Evolutionary conservation across 176 grass and related monocot genomes (phyloP), one percentile per base, ranked within the genome.

Genomic region (Calamus simplicifolius): DNA sequence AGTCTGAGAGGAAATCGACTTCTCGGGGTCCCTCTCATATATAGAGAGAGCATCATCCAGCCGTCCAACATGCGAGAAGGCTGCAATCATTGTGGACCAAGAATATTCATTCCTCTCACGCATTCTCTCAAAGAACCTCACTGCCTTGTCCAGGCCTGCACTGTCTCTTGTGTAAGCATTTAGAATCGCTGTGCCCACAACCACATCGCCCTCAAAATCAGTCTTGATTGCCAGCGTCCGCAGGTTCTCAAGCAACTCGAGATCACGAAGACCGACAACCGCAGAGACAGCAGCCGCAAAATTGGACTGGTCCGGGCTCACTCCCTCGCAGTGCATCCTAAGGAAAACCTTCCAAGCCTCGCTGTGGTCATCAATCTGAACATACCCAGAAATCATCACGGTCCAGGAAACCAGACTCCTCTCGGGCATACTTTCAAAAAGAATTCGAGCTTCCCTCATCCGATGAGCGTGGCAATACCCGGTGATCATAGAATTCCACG

Each of bases 361-460:
- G n/a, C 18, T 6, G 35, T 80, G 70, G 48, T 80, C 61, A 54
- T 81, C 77, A 29, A 69, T 74, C 63, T 71, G 77, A 68, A 64
- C 54, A 59, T 88, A 93, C 52, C 84, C 89, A 87, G 80, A 83
- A 56, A 93, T 84, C 74, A 89, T 78, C 27, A 85, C 62, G 0
- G 77, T 81, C 77, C 86, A 85, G 27, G 81, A 81, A 52, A 89
- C 70, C 74, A 72, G 55, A 61, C 81, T 58, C 19, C 58, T 75
- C 52, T 76, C 71, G 3, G 62, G 74, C 81, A 81, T 89, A 12
- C 35, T 31, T 6, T 81, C 64, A 57, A 89, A 89, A 49, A 85
- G 54, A 5, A 49, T 59, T 19, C 14, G 52, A 2, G 86, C 81
- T 38, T 72, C 74, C 10, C 49, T 53, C 86, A 85, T 85, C 73